Evolutionary conservation across 305 asterid species (phyloP), one percentile per base, ranked within the genome.

Genomic region (Solanum aculeatissimum): DNA sequence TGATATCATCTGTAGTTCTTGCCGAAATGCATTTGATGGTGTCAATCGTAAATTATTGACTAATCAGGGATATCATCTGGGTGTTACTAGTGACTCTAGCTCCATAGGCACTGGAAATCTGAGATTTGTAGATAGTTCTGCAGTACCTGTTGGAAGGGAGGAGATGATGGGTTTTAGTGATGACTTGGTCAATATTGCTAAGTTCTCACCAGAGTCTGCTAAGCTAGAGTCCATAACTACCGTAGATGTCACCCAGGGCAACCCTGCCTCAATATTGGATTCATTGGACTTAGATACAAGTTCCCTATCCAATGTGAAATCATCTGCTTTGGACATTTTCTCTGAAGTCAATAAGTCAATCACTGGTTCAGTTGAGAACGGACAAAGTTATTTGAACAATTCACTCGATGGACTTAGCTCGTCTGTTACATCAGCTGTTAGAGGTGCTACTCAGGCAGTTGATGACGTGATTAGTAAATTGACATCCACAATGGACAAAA

Each of bases 391-490:
- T 86, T 74, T 93, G 86, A 92, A 87, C 83, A 85, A 85, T 49
- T 92, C 96, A 51, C 62, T 94, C 55, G 90, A 91, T 85, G 87
- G 85, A 25, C 71, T 93, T 87, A 85, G 88, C 83, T 90, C 93
- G 18, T 91, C 98, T 0, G 69, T 91, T 71, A 89, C 51, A 19
- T 86, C 87, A 27, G 88, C 90, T 91, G 60, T 91, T 43, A 68
- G 85, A 58, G 89, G 83, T 79, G 93, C 88, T 81, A 91, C 83
- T 60, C 92, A 88, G 83, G 89, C 90, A 68, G 85, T 93, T 65
- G 95, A 93, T 89, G 87, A 83, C 65, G 90, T 88, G 21, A 53
- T 90, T 40, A 87, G 85, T 57, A 89, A 86, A 53, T 70, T 96
- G 53, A 86, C 18, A 82, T 84, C 90, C 18, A 88, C 93, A 84